Conservation (phyloP, 441 rosid genomes). For the Erodium moschatum region DNA sequence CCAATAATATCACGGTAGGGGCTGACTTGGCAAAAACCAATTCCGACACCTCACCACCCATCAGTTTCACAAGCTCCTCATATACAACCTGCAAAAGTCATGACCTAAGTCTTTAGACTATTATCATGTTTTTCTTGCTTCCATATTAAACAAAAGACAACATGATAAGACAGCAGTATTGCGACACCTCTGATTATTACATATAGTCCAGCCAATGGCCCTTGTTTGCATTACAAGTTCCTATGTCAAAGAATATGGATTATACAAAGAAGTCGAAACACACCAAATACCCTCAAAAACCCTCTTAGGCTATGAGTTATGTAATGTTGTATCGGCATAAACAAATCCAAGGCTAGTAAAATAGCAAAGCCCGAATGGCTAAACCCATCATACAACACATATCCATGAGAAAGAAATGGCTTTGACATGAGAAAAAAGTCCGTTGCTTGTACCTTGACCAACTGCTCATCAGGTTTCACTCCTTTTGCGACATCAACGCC, state of each 20-base stretch:
- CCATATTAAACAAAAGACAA: not conserved
- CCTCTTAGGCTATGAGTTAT: not conserved
- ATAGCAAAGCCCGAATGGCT: not conserved
- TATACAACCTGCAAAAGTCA: constrained; percentile 52
- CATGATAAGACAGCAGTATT: not conserved
- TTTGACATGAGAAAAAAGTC: not conserved
- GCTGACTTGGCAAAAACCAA: constrained; percentile 74
- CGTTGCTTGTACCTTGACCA: constrained; percentile 57
- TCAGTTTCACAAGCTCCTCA: constrained; percentile 83
- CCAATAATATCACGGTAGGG: constrained; percentile 80
- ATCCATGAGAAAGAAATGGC: no score
- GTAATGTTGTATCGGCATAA: not conserved
- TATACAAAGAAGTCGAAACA: constrained; percentile 6
- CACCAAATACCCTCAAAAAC: not conserved
- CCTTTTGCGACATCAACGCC: constrained; percentile 80
- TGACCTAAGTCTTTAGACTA: not conserved
- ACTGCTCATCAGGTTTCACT: constrained; percentile 88
- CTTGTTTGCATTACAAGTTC: not conserved
- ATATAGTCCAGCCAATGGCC: no score
- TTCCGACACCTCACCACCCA: constrained; percentile 97
- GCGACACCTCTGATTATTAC: no score
- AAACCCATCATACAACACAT: not conserved
- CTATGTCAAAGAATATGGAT: constrained; percentile 1
- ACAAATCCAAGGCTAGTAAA: not conserved
- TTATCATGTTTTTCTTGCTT: not conserved